A percentile compares a stretch with the other conserved stretches of the same genome.
Conservation (phyloP, 2,329 filamentous ascomycete species). For the Xylaria sp. region DNA sequence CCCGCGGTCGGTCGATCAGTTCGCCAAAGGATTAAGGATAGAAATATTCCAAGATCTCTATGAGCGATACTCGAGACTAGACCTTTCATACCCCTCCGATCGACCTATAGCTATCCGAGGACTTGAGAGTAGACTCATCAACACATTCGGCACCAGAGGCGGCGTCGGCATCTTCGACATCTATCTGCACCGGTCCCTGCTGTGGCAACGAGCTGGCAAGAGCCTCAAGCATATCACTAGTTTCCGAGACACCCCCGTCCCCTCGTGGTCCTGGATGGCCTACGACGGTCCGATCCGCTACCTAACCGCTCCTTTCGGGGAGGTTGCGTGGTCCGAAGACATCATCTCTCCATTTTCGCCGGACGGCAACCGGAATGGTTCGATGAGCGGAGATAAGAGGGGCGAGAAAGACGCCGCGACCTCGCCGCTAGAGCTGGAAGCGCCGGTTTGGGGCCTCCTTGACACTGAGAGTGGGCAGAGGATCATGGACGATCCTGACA, state of each 20-base stretch:
- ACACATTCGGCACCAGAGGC: background rate
- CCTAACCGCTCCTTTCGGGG: conserved; percentile 1
- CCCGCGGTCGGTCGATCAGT: background rate
- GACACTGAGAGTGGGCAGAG: conserved; percentile 20
- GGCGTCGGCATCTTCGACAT: background rate
- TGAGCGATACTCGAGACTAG: conserved; percentile 1
- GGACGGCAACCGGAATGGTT: background rate
- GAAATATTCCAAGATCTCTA: conserved; percentile 3
- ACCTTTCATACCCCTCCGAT: background rate
- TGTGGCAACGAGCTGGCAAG: background rate
- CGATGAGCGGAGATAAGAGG: background rate
- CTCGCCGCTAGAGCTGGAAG: conserved; percentile 3
- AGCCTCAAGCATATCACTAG: background rate
- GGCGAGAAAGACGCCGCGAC: background rate
- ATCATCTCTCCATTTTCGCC: conserved; percentile 1
- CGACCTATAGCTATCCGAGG: conserved; percentile 4
- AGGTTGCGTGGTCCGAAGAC: background rate
- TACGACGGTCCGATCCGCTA: conserved; percentile 6
- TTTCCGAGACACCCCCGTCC: background rate
- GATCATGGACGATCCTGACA: conserved; percentile 25
- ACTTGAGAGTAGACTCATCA: background rate
- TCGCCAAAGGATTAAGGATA: background rate
- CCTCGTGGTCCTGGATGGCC: conserved; percentile 15
- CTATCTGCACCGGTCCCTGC: background rate
- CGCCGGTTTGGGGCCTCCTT: conserved; percentile 5